phyloP scores from a whole-genome alignment of 2,329 filamentous ascomycete species.

The Cytospora paraplurivora region DNA sequence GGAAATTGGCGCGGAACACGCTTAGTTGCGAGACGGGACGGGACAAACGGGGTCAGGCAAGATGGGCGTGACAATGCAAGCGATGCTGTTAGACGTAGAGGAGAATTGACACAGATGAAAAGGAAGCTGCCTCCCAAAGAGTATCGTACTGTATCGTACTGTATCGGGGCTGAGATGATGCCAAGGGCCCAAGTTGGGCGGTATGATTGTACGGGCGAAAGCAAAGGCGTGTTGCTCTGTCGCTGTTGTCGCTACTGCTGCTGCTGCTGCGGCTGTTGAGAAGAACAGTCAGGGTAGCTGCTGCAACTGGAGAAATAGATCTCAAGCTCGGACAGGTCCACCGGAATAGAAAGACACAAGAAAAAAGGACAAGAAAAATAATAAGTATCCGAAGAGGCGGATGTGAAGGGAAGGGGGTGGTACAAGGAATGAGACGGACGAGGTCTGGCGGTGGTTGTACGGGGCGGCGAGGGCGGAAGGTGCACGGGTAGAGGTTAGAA shows the following conservation, averaged over 20 bases:
- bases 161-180: conserved; percentile 29
- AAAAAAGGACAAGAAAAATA: conserved; percentile 1
- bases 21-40: conserved; percentile 24
- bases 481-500: conserved; percentile 4
- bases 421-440: conserved; percentile 25
- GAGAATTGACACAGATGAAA: conserved; percentile 27
- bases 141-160: conserved; percentile 23
- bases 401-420: conserved; percentile 25
- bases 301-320: conserved; percentile 13
- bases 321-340: conserved; percentile 14
- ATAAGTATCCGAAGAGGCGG: conserved; percentile 27
- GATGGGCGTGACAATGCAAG: conserved; percentile 24
- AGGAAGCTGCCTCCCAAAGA: conserved; percentile 26
- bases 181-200: conserved; percentile 28
- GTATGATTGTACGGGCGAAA: not conserved
- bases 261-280: not conserved
- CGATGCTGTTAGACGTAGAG: conserved; percentile 27
- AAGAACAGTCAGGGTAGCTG: not conserved
- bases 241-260: conserved; percentile 25
- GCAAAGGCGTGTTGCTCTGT: conserved; percentile 23
- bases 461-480: conserved; percentile 12
- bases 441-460: conserved; percentile 19
- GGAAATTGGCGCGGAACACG: conserved; percentile 23
- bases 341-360: conserved; percentile 18
- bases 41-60: conserved; percentile 21